A percentile compares a stretch with the other conserved stretches of the same genome.
Conservation (phyloP, 2,329 filamentous ascomycete genomes). For the Fusarium keratoplasticum region DNA sequence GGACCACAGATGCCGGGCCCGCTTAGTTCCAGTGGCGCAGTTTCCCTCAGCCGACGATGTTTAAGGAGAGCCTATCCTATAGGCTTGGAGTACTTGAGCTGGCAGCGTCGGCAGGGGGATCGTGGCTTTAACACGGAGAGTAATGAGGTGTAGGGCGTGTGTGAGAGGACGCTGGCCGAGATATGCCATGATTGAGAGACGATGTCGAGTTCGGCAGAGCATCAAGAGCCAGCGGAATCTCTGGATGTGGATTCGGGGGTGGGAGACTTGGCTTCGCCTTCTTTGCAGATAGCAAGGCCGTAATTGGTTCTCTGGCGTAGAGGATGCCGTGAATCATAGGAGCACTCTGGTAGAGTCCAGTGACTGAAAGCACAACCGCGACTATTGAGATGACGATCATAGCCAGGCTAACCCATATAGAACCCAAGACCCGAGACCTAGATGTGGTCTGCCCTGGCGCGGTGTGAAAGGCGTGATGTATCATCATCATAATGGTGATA, state of each 20-base stretch:
- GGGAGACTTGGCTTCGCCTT: no score
- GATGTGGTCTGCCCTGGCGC: neutral
- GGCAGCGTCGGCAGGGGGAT: no score
- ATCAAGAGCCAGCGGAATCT: no score
- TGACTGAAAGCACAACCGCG: neutral
- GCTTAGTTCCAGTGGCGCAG: neutral
- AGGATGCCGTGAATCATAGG: no score
- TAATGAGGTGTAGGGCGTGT: no score
- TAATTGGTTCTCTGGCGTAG: no score
- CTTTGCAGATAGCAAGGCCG: no score
- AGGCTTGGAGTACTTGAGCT: no score
- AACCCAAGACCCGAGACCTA: neutral
- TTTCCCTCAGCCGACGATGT: neutral
- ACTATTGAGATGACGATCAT: neutral
- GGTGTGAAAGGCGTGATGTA: neutral
- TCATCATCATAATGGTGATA: neutral
- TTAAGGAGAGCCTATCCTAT: neutral
- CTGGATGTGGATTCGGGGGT: accelerated
- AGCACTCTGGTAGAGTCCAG: neutral
- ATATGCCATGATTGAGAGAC: no score
- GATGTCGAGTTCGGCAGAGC: no score
- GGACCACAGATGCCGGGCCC: neutral
- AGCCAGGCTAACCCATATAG: neutral
- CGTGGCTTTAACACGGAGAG: no score
- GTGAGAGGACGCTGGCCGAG: no score